Evolutionary conservation across 2,329 filamentous ascomycete genomes (phyloP).

Genomic region (Pseudocercospora fuligena): DNA sequence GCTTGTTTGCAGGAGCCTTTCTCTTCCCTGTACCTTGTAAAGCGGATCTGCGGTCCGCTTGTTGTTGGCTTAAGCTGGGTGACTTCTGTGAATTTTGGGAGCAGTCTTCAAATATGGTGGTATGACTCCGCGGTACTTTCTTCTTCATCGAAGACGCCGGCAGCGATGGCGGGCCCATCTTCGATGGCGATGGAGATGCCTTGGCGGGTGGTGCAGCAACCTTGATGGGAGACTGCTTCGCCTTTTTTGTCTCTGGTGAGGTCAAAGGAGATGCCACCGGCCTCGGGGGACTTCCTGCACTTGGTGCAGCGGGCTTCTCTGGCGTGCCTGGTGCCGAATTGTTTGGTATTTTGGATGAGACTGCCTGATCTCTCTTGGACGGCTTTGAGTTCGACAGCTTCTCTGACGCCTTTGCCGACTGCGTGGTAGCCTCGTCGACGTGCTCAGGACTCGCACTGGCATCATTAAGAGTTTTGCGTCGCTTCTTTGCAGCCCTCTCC

Average conservation of each 20-base stretch:
- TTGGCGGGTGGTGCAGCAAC: not conserved
- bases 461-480: constrained; percentile 40
- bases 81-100: constrained; percentile 25
- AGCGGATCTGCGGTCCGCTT: constrained; percentile 36
- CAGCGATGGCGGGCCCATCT: constrained; percentile 30
- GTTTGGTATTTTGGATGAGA: not conserved
- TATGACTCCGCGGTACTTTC: constrained; percentile 36
- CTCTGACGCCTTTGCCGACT: not conserved
- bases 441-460: not conserved
- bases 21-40: constrained; percentile 22
- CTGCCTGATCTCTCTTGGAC: not conserved
- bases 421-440: not conserved
- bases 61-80: constrained; percentile 41
- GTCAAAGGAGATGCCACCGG: constrained; percentile 19
- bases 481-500: constrained; percentile 50
- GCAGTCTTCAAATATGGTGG: constrained; percentile 44
- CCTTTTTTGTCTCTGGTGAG: constrained; percentile 1
- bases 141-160: constrained; percentile 25
- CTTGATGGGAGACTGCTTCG: not conserved
- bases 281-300: not conserved
- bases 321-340: not conserved
- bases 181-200: constrained; percentile 15
- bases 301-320: not conserved
- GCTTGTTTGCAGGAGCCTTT: constrained; percentile 17
- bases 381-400: not conserved